Evolutionary conservation across 2,329 filamentous ascomycete species (phyloP).

Genomic region (Alternaria brassicicola): DNA sequence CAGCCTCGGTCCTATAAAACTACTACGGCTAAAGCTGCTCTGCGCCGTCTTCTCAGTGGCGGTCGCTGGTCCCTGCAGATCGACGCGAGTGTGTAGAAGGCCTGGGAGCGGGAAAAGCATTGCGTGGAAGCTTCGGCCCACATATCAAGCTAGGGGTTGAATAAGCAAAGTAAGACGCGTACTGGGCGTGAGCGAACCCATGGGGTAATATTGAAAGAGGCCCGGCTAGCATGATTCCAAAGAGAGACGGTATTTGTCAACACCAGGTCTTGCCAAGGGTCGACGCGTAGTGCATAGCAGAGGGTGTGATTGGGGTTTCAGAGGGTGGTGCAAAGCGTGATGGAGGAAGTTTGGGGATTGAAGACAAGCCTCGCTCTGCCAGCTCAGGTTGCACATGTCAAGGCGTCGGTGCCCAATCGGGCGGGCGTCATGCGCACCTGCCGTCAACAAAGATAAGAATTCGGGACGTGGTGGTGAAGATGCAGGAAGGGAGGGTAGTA

Average conservation of each 20-base stretch:
- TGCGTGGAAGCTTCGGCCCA: not conserved
- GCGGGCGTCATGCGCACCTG: constrained; percentile 18
- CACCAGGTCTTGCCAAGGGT: not conserved
- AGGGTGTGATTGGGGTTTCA: constrained; percentile 24
- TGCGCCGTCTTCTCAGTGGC: too few relatives aligned
- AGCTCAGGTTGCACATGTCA: constrained; percentile 27
- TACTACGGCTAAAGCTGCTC: too few relatives aligned
- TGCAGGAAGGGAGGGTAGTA: not conserved
- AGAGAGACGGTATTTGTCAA: not conserved
- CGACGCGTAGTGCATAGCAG: not conserved
- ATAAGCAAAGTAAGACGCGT: not conserved
- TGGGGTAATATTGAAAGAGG: not conserved
- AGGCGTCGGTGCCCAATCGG: constrained; percentile 25
- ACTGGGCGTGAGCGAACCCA: not conserved
- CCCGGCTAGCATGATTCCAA: not conserved
- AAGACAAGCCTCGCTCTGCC: constrained; percentile 18
- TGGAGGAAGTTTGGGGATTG: constrained; percentile 3
- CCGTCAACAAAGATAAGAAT: constrained; percentile 22
- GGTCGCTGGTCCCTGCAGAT: not conserved
- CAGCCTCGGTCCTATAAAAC: too few relatives aligned
- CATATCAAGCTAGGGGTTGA: not conserved
- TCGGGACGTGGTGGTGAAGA: not conserved
- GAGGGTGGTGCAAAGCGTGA: constrained; percentile 21
- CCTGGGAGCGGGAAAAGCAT: not conserved
- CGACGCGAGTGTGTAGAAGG: not conserved